Percentiles rank a stretch among this genome's conserved stretches.
Conservation (phyloP, 495 filamentous ascomycete genomes). For the Bryoglossum gracile region DNA sequence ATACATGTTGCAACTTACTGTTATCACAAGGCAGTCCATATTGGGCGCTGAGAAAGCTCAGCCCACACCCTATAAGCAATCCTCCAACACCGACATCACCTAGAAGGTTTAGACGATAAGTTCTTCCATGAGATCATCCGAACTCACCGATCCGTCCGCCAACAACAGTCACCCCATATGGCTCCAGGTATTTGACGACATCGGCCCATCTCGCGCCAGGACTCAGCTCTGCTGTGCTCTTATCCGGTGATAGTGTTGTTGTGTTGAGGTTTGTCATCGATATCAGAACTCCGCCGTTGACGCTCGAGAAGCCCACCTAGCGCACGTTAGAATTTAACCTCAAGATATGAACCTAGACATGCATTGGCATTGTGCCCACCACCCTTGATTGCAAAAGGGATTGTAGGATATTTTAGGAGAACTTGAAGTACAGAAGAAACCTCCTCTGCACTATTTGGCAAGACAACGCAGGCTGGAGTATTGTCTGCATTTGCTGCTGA, state of each 20-base stretch:
- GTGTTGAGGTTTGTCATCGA: slow-evolving; percentile 26
- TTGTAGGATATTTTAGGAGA: slow-evolving; percentile 2
- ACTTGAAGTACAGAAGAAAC: slow-evolving; percentile 1
- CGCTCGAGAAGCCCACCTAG: slow-evolving; percentile 27
- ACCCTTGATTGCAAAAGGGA: no score
- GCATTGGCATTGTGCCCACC: no score
- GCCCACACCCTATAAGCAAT: slow-evolving; percentile 39
- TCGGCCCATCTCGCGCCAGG: slow-evolving; percentile 38
- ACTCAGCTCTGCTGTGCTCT: slow-evolving; percentile 27
- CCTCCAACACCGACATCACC: slow-evolving; percentile 48
- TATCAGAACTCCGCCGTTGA: slow-evolving; percentile 28
- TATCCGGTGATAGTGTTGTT: slow-evolving; percentile 22
- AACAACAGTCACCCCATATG: slow-evolving; percentile 33
- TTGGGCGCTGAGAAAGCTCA: neutral
- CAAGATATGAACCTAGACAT: no score
- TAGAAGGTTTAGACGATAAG: no score
- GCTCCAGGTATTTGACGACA: slow-evolving; percentile 37
- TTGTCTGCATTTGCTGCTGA: neutral
- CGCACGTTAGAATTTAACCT: slow-evolving; percentile 26
- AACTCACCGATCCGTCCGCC: slow-evolving; percentile 42
- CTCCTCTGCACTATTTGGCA: neutral
- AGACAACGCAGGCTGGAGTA: slow-evolving; percentile 8
- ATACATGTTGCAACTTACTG: slow-evolving; percentile 22
- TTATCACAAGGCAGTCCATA: slow-evolving; percentile 4
- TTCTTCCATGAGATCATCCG: no score